phyloP scores from a whole-genome alignment of 371 early-diverging fungal species.

The Apophysomyces trapeziformis region DNA sequence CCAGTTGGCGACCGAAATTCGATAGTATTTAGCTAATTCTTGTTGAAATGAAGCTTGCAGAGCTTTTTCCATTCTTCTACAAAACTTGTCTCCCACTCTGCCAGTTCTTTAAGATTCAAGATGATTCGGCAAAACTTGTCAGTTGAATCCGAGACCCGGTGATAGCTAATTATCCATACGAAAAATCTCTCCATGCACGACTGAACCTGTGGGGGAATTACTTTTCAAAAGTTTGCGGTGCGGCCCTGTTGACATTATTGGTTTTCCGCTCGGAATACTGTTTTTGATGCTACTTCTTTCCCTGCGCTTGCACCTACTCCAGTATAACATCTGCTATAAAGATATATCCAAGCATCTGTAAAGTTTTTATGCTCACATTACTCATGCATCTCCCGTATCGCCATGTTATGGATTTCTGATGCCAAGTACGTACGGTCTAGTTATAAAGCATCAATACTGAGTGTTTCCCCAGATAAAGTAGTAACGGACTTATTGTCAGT shows the following conservation, averaged over 20 bases:
- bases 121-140: not conserved
- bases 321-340: not conserved
- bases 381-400: not conserved
- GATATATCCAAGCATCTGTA: not conserved
- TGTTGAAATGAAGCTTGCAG: not conserved
- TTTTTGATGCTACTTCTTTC: not conserved
- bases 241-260: not conserved
- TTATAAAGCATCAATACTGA: too few species aligned
- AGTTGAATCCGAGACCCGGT: not conserved
- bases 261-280: not conserved
- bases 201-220: not conserved
- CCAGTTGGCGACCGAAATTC: not conserved
- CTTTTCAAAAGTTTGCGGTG: not conserved
- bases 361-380: not conserved
- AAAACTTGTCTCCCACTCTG: not conserved
- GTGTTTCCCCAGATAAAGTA: too few species aligned
- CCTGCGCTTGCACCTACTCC: constrained; percentile 1
- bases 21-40: not conserved
- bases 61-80: not conserved
- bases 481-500: too few species aligned
- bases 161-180: not conserved
- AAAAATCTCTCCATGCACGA: constrained; percentile 4
- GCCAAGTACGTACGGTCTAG: not conserved
- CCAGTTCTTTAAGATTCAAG: not conserved
- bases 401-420: not conserved